Conservation (phyloP, 805 yeast species). For the Zygoascus tannicola region DNA sequence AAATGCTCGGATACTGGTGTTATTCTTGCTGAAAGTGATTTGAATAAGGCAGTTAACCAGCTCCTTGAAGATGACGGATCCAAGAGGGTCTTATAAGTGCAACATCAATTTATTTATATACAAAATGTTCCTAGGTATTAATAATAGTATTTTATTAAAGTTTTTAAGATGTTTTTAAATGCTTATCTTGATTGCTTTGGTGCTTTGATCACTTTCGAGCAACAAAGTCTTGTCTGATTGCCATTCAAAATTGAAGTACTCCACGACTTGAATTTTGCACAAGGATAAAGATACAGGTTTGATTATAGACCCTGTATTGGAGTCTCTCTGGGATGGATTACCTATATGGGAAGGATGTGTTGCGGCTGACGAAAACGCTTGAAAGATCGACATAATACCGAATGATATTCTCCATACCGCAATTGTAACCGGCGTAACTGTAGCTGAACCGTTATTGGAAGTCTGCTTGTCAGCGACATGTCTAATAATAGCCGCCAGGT, state of each 20-base stretch:
- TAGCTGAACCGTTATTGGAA: neutral
- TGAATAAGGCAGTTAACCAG: conserved; percentile 41
- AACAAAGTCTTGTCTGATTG: neutral
- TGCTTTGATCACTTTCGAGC: conserved; percentile 2
- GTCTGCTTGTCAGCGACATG: neutral
- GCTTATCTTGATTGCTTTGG: neutral
- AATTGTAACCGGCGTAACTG: neutral
- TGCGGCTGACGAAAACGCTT: neutral
- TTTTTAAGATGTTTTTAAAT: too few relatives aligned
- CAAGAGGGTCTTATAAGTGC: neutral
- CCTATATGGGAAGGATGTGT: neutral
- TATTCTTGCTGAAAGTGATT: conserved; percentile 73
- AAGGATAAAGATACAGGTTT: neutral
- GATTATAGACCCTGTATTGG: neutral
- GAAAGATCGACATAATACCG: conserved; percentile 13
- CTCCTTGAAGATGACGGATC: neutral
- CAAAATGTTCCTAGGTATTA: too few relatives aligned
- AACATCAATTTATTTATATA: neutral
- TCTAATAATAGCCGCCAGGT: conserved; percentile 10
- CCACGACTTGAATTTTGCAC: neutral
- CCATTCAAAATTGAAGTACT: conserved; percentile 2
- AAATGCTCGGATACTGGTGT: conserved; percentile 92
- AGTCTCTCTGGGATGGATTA: neutral
- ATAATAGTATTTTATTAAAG: too few relatives aligned
- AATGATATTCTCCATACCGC: conserved; percentile 11